Percentiles rank a stretch among this genome's conserved stretches.
phyloP scores from a whole-genome alignment of 208 protist genomes.

The Trypanosoma lewisi region DNA sequence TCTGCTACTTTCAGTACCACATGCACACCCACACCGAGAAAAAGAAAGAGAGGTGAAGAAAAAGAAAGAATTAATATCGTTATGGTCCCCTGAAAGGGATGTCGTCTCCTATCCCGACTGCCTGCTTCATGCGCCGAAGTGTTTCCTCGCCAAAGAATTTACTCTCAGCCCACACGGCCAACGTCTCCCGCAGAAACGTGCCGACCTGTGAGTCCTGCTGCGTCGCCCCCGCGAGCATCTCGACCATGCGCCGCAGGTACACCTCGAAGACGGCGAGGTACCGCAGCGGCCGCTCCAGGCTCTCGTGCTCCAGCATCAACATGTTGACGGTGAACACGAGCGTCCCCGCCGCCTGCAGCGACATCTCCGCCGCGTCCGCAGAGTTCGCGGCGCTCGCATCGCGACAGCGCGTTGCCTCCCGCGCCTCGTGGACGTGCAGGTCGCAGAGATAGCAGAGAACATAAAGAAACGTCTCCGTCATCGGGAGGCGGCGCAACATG shows the following conservation, averaged over 20 bases:
- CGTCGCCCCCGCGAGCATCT: conserved; percentile 6
- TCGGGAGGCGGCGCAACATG: conserved; percentile 30
- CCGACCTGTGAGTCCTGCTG: conserved; percentile 1
- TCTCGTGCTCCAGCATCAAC: conserved; percentile 17
- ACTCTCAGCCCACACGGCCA: conserved; percentile 4
- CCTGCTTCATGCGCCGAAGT: conserved; percentile 3
- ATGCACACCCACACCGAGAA: not conserved
- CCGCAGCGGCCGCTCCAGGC: conserved; percentile 4
- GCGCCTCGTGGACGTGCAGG: conserved; percentile 15
- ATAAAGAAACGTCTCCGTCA: conserved; percentile 39
- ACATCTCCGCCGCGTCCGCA: not conserved
- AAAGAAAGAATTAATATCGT: not conserved
- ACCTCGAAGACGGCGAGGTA: conserved; percentile 25
- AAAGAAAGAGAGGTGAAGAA: conserved; percentile 2
- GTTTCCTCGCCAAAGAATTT: not conserved
- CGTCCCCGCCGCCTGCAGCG: conserved; percentile 18
- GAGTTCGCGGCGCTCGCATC: not conserved
- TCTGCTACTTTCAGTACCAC: not conserved
- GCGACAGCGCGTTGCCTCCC: not conserved
- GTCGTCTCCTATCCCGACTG: too few relatives aligned
- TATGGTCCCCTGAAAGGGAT: not conserved
- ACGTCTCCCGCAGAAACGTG: conserved; percentile 18
- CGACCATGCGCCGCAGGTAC: conserved; percentile 25
- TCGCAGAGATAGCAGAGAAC: conserved; percentile 24
- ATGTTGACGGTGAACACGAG: conserved; percentile 24